A percentile compares a stretch with the other conserved stretches of the same genome.
Conservation (phyloP, 2,329 filamentous ascomycete genomes). For the Monilinia laxa region DNA sequence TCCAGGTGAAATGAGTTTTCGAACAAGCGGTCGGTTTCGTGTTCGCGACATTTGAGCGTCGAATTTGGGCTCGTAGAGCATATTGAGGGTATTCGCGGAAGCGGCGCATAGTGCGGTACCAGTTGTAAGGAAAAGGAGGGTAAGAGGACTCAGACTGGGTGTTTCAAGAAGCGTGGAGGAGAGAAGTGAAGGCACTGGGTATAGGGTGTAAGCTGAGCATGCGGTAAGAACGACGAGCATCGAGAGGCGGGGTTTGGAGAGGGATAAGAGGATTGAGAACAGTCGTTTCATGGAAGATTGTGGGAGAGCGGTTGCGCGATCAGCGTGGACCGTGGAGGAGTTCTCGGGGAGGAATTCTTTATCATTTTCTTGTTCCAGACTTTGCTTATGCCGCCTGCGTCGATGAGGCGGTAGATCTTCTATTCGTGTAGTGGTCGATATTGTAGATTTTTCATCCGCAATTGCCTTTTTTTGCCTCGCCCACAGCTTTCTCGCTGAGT, state of each 20-base stretch:
- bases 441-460: neutral
- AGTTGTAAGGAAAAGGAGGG: conserved; percentile 84
- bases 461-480: neutral
- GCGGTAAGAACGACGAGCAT: conserved; percentile 88
- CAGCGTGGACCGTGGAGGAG: conserved; percentile 56
- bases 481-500: conserved; percentile 26
- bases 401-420: conserved; percentile 38
- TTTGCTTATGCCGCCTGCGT: conserved; percentile 36
- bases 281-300: conserved; percentile 59
- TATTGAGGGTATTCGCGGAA: conserved; percentile 91
- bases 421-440: conserved; percentile 14
- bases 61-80: conserved; percentile 89
- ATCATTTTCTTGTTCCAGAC: conserved; percentile 29
- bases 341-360: conserved; percentile 45
- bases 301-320: conserved; percentile 52
- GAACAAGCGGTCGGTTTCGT: conserved; percentile 82
- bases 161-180: conserved; percentile 61
- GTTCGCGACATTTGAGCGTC: conserved; percentile 95
- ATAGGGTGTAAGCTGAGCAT: conserved; percentile 87
- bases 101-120: conserved; percentile 89
- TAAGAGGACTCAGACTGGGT: conserved; percentile 85
- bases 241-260: conserved; percentile 93
- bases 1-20: conserved; percentile 70
- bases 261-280: conserved; percentile 78
- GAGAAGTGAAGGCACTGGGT: conserved; percentile 86